Evolutionary conservation across 331 rosid species (phyloP), one percentile per base, ranked within the genome.

Genomic region (Quercus tomentella): DNA sequence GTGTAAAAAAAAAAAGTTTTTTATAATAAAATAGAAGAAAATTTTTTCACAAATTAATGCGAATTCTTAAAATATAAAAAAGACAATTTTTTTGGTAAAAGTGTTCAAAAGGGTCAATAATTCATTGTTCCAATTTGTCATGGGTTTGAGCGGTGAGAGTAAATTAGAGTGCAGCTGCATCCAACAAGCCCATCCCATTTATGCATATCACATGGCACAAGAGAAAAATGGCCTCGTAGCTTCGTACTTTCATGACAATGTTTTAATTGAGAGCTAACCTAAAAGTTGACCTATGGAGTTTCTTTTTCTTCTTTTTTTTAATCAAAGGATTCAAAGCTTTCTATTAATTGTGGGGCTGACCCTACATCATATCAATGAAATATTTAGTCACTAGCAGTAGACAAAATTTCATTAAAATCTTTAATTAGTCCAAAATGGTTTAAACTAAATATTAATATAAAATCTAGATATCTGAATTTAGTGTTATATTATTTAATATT

Each of bases 131-230:
- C 17, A 49, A 49, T 12, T 12, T 11, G 17, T 11, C 16, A 18
- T 9, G 56, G 52, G 25, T 68, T 61, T 76, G 82, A 72, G 84
- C 82, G 82, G 89, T 73, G 84, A 71, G 70, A 80, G 70, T 80
- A 60, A 80, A 73, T 70, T 60, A 60, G 1, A 3, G 69, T 72
- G 72, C 79, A 79, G 68, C 74, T 70, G 15, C 62, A 74, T 16
- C 55, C 26, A 67, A 37, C 35, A 2, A 41, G 12, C 28, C 30
- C 1, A 23, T 22, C 23, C 41, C 58, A 31, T 55, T 73, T 73
- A 73, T 61, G 25, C 25, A 30, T 43, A 3, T 56, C 89, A 85
- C 86, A 77, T 82, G 89, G 55, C 73, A 2, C 73, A 63, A 58
- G 28, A 10, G 65, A 28, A 69, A 28, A 31, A 23, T 26, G 3